These are phyloP conservation scores for Yamadazyma ubonensis DNA, from an alignment of 805 yeast species.

Conservation along the genomic window DNA sequence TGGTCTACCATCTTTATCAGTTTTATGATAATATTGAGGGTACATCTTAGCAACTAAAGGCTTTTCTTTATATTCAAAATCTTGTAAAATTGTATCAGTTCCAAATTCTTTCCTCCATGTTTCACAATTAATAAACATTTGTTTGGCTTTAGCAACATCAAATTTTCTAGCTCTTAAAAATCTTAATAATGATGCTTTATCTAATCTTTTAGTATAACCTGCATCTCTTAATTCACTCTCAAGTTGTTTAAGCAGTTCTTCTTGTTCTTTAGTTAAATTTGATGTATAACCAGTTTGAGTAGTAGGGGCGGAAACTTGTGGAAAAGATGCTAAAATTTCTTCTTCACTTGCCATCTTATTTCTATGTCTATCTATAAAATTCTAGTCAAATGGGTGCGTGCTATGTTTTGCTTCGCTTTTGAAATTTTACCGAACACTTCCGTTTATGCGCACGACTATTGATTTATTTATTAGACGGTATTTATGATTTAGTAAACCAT, in stretches of 20 bases:
- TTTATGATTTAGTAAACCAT: conserved; percentile 32
- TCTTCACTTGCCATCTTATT: conserved; percentile 23
- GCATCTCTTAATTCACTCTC: conserved; percentile 54
- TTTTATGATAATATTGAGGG: conserved; percentile 97
- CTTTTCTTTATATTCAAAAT: conserved; percentile 92
- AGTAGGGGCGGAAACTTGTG: conserved; percentile 64
- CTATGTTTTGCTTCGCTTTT: conserved; percentile 1
- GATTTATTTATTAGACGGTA: too few species aligned
- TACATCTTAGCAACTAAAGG: conserved; percentile 83
- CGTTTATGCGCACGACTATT: conserved; percentile 1
- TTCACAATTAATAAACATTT: conserved; percentile 86
- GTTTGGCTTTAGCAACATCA: conserved; percentile 72
- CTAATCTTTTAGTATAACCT: conserved; percentile 77
- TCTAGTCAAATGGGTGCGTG: background rate
- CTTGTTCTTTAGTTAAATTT: conserved; percentile 67
- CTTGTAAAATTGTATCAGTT: conserved; percentile 78
- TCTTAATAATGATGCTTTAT: conserved; percentile 80
- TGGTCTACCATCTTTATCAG: conserved; percentile 96
- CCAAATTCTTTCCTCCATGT: conserved; percentile 89
- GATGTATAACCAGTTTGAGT: conserved; percentile 79
- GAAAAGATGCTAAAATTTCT: conserved; percentile 57
- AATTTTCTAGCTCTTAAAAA: conserved; percentile 95
- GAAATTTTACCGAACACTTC: background rate
- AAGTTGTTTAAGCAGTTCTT: conserved; percentile 55
- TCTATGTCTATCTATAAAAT: background rate